Conservation (phyloP, 768 basidiomycete species). For the Xerocomellus intermedius region DNA sequence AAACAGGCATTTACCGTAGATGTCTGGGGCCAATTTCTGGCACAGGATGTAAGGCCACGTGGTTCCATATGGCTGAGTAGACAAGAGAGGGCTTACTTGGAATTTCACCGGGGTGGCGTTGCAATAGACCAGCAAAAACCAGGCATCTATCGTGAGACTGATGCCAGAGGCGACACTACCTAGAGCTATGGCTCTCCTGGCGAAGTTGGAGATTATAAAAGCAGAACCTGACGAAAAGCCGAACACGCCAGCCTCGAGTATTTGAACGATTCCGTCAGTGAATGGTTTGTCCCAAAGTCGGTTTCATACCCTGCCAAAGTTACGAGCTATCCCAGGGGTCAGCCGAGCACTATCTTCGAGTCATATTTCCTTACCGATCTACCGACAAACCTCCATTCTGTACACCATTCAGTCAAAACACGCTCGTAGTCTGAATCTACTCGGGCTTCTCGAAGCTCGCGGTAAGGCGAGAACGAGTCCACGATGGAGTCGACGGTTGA, state of each 20-base stretch:
- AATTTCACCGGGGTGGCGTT: constrained; percentile 53
- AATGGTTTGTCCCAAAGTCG: neutral
- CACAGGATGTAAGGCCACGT: neutral
- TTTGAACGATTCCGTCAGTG: constrained; percentile 12
- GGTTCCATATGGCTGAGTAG: no score
- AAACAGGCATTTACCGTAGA: constrained; percentile 63
- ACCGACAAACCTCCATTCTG: constrained; percentile 68
- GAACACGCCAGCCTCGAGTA: constrained; percentile 57
- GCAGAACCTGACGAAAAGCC: constrained; percentile 54
- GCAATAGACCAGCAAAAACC: constrained; percentile 64
- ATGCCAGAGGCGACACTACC: constrained; percentile 61
- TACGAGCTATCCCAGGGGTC: constrained; percentile 42
- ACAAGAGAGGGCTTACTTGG: constrained; percentile 38
- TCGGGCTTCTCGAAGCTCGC: constrained; percentile 43
- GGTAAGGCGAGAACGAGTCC: constrained; percentile 54
- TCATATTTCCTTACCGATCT: constrained; percentile 44
- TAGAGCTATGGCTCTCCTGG: constrained; percentile 52
- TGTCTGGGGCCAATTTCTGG: constrained; percentile 42
- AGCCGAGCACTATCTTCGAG: neutral
- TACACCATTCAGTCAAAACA: constrained; percentile 46
- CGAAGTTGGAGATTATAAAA: constrained; percentile 47
- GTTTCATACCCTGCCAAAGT: constrained; percentile 54
- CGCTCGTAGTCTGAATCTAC: constrained; percentile 49
- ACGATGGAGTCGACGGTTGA: constrained; percentile 39
- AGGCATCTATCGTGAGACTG: constrained; percentile 60